Base-by-base conservation (phyloP, 192 early-diverging fungal genomes). In the Dispira parvispora region DNA sequence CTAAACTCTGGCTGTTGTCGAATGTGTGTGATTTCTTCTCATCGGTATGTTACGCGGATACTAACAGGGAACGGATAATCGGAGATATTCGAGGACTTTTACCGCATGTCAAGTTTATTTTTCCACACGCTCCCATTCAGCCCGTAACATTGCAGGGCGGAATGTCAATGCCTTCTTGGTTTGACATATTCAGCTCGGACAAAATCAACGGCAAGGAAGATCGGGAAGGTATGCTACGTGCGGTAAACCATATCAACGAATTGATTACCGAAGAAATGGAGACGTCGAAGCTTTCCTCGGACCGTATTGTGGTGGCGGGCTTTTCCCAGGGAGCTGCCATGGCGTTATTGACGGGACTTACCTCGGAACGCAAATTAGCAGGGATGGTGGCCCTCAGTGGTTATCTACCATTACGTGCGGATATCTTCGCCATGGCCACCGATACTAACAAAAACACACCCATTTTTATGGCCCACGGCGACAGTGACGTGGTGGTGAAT, bases 241-340 rank as follows among this genome's bases (percentile, higher is more conserved):
- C 87, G 11, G 75, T 85, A 38, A 46, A 74, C 46, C 69, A 70
- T 69, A 78, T 86, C 56, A 74, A 78, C 63, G 62, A 71, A 49
- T 66, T 87, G 23, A 79, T 95, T 18, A 67, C 78, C 14, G 66
- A 79, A 8, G 92, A 98, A 71, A 72, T 98, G 8, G 83, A 87
- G 18, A 53, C 74, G 21, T 84, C 89, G 5, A 93, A 38, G 6
- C 32, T 91, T 55, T 79, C 88, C 2, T 70, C 89, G 8, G 71
- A 83, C 45, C 79, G 90, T 18, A 98, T 98, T 52, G 83, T 96
- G 44, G 49, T 98, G 18, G 92, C 90, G 57, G 96, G 96, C 0
- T 98, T 98, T 64, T 94, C 91, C 23, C 96, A 98, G 71, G 91
- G 85, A 46, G 76, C 78, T n/a, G 92, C 85, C 0, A 77, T 92